Percentiles rank a stretch among this genome's conserved stretches.
These are phyloP conservation scores for Inonotus obliquus DNA, from an alignment of 1,284 basidiomycete species.

Conservation along the genomic window DNA sequence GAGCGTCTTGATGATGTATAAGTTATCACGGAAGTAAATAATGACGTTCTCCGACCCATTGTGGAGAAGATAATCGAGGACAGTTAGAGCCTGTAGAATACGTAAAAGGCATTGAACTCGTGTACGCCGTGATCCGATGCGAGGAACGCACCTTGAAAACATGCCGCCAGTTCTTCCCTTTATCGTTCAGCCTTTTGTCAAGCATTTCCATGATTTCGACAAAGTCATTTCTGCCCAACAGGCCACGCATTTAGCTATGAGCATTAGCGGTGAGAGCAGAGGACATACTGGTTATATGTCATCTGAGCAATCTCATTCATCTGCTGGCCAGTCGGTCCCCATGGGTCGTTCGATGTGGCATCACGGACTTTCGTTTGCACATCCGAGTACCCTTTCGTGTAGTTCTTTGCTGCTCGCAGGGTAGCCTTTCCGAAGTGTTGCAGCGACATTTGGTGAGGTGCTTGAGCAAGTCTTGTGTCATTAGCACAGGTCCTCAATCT, in stretches of 20 bases:
- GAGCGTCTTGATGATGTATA: conserved; percentile 98
- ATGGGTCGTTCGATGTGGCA: conserved; percentile 99
- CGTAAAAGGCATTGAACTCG: conserved; percentile 4
- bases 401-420: conserved; percentile 88
- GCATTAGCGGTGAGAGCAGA: background rate
- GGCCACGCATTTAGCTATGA: background rate
- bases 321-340: conserved; percentile 97
- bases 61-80: conserved; percentile 96
- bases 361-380: conserved; percentile 94
- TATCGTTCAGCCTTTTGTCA: conserved; percentile 98
- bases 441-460: conserved; percentile 30
- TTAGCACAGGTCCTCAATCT: background rate
- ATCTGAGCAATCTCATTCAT: conserved; percentile 99
- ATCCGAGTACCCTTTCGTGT: conserved; percentile 93
- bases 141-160: conserved; percentile 83
- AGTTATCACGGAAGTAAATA: conserved; percentile 96
- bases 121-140: background rate
- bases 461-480: background rate
- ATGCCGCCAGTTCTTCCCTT: conserved; percentile 99
- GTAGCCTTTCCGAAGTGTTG: conserved; percentile 77
- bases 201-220: conserved; percentile 99
- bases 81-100: conserved; percentile 74
- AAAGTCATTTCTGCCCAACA: conserved; percentile 79
- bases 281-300: conserved; percentile 94
- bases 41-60: conserved; percentile 98